A percentile compares a stretch with the other conserved stretches of the same genome.
phyloP scores from a whole-genome alignment of 805 yeast genomes.

The Cyberlindnera amylophila region DNA sequence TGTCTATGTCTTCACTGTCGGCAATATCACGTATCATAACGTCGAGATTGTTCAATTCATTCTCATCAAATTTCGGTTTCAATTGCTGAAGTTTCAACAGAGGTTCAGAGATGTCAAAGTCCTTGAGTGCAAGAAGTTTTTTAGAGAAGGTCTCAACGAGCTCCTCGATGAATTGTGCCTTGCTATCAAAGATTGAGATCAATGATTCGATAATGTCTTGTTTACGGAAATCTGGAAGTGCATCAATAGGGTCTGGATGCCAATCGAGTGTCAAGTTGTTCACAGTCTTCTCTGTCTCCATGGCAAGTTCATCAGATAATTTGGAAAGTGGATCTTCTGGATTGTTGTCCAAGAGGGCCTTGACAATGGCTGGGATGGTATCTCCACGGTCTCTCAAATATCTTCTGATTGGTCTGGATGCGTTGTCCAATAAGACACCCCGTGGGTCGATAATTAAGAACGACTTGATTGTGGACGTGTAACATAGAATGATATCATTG shows the following conservation, averaged over 20 bases:
- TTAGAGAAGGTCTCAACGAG: slow-evolving; percentile 58
- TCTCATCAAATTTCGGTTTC: slow-evolving; percentile 61
- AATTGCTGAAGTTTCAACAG: slow-evolving; percentile 45
- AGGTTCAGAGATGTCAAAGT: slow-evolving; percentile 39
- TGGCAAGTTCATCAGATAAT: slow-evolving; percentile 48
- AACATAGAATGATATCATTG: slow-evolving; percentile 60
- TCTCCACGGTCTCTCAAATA: slow-evolving; percentile 73
- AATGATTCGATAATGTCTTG: slow-evolving; percentile 70
- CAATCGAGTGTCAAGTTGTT: slow-evolving; percentile 41
- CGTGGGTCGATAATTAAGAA: slow-evolving; percentile 80
- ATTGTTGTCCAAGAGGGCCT: slow-evolving; percentile 55
- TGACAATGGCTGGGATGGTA: slow-evolving; percentile 62
- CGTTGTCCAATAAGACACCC: slow-evolving; percentile 77
- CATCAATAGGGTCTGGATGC: slow-evolving; percentile 87
- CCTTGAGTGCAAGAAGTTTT: slow-evolving; percentile 38
- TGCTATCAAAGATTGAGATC: slow-evolving; percentile 67
- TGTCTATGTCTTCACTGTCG: slow-evolving; percentile 49
- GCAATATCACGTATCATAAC: slow-evolving; percentile 78
- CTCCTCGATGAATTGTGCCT: slow-evolving; percentile 61
- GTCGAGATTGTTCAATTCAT: slow-evolving; percentile 64
- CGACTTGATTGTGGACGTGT: slow-evolving; percentile 66
- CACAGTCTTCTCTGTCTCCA: slow-evolving; percentile 19
- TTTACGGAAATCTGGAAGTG: slow-evolving; percentile 77
- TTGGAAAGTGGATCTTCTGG: slow-evolving; percentile 39
- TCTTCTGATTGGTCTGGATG: slow-evolving; percentile 68